phyloP scores from a whole-genome alignment of 495 filamentous ascomycete genomes.

The Aspergillus ellipticus region DNA sequence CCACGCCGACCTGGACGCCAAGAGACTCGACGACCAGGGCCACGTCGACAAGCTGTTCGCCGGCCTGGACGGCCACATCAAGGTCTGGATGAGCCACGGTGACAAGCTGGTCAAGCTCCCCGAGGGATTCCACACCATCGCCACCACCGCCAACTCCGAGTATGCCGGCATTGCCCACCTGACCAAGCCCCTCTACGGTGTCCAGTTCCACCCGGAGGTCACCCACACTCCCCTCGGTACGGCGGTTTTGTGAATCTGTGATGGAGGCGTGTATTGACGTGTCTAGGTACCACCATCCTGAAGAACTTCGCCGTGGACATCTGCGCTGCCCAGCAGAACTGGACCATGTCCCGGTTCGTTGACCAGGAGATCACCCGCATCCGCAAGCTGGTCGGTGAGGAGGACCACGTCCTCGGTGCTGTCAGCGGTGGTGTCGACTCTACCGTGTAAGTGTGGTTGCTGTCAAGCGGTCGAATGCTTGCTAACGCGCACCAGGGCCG shows the following conservation, averaged over 20 bases:
- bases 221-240: constrained; percentile 51
- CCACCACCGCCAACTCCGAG: constrained; percentile 67
- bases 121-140: constrained; percentile 65
- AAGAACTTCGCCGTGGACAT: constrained; percentile 80
- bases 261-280: not conserved
- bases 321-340: constrained; percentile 68
- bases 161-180: constrained; percentile 80
- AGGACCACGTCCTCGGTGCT: constrained; percentile 78
- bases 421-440: constrained; percentile 90
- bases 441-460: constrained; percentile 49
- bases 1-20: constrained; percentile 54
- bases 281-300: constrained; percentile 58
- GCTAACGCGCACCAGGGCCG: constrained; percentile 47
- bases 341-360: constrained; percentile 80
- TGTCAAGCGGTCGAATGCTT: not conserved
- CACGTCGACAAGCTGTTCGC: constrained; percentile 72
- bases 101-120: constrained; percentile 78
- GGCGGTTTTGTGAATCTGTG: not conserved
- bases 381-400: constrained; percentile 68
- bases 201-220: constrained; percentile 89
- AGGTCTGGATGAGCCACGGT: constrained; percentile 84
- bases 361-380: constrained; percentile 76
- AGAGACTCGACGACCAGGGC: constrained; percentile 33
- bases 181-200: constrained; percentile 55
- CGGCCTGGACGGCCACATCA: constrained; percentile 60